phyloP scores from a whole-genome alignment of 768 basidiomycete species.

The Lentinula sp. region DNA sequence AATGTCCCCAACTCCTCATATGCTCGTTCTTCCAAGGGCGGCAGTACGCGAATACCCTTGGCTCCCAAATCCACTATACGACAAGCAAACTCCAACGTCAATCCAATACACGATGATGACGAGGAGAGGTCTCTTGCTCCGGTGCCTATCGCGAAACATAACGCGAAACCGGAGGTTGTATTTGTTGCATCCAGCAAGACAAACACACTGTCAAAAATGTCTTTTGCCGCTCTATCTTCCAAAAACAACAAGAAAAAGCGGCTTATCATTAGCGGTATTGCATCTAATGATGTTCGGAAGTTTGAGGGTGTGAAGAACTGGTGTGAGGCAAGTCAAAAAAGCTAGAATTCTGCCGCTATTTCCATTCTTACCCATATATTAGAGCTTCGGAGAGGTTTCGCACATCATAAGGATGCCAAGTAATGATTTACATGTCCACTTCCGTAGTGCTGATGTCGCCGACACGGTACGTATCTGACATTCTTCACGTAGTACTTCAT shows the following conservation, averaged over 20 bases:
- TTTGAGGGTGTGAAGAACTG: constrained; percentile 66
- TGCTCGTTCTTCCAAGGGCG: not conserved
- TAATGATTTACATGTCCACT: constrained; percentile 74
- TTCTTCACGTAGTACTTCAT: not conserved
- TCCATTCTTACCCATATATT: not conserved
- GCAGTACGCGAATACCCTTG: constrained; percentile 21
- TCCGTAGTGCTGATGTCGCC: constrained; percentile 69
- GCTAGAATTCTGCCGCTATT: constrained; percentile 2
- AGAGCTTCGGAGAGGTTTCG: constrained; percentile 75
- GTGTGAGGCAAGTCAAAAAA: constrained; percentile 58
- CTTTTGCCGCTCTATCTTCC: constrained; percentile 32
- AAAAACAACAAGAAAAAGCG: constrained; percentile 54
- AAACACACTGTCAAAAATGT: constrained; percentile 25
- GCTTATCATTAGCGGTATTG: constrained; percentile 67
- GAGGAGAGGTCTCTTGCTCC: constrained; percentile 19
- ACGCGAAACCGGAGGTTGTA: constrained; percentile 25
- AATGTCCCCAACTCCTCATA: not conserved
- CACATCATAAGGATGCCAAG: constrained; percentile 71
- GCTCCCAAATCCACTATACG: constrained; percentile 22
- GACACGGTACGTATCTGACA: constrained; percentile 55
- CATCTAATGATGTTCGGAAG: constrained; percentile 50
- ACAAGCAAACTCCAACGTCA: constrained; percentile 15
- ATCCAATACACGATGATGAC: constrained; percentile 17
- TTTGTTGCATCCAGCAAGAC: constrained; percentile 22
- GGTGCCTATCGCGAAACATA: not conserved